These are phyloP conservation scores for Blastocystis sp. DNA, from an alignment of 352 stramenopile genomes.

Conservation along the genomic window DNA sequence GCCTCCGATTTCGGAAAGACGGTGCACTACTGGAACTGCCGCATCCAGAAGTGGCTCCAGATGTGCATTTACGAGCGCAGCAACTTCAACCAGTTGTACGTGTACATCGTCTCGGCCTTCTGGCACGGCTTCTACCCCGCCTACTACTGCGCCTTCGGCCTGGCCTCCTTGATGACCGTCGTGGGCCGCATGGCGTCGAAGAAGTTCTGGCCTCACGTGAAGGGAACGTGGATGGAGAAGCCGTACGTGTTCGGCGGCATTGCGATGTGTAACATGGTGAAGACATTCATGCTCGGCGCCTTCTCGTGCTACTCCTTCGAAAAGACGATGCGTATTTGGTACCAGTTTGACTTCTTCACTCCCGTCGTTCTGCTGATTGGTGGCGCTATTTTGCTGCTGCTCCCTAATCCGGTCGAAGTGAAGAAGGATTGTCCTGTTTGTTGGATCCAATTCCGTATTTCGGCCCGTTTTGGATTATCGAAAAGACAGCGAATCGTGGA, in stretches of 20 bases:
- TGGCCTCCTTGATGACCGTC: constrained; percentile 5
- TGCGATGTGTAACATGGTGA: background rate
- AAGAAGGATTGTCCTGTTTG: constrained; percentile 25
- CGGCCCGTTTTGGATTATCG: background rate
- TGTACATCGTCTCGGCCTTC: constrained; percentile 91
- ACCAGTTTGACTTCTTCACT: background rate
- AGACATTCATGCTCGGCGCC: constrained; percentile 31
- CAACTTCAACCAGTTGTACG: constrained; percentile 87
- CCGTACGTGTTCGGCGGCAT: background rate
- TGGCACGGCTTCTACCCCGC: constrained; percentile 99
- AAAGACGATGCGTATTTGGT: constrained; percentile 2
- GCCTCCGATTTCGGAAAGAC: constrained; percentile 86
- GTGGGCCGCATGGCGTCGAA: constrained; percentile 1
- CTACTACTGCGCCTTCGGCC: constrained; percentile 93
- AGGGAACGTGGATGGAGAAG: constrained; percentile 4
- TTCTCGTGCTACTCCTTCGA: constrained; percentile 22
- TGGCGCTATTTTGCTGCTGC: background rate
- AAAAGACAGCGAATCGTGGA: too few relatives aligned
- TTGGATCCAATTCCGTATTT: background rate
- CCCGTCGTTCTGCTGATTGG: constrained; percentile 1
- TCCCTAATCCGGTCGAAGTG: background rate
- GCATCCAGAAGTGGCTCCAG: constrained; percentile 91
- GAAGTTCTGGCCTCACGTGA: constrained; percentile 56
- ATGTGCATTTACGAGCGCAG: constrained; percentile 95
- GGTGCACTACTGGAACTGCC: constrained; percentile 93